Evolutionary conservation across 139 green algal genomes (phyloP), one percentile per base, ranked within the genome.

Genomic region (Microglena sp.): DNA sequence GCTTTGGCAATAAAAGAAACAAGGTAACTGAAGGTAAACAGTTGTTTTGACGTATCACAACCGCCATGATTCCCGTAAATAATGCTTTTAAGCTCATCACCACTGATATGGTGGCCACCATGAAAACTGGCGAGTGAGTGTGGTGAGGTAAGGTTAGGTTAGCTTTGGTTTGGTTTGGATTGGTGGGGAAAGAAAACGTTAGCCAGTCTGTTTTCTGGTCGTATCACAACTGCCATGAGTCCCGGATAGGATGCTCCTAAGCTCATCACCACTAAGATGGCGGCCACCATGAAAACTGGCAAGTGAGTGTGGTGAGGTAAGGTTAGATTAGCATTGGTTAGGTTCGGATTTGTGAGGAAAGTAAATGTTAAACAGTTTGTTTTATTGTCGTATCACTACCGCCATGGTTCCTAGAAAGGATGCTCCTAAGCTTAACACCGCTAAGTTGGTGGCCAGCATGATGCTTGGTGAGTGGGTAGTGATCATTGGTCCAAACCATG

Each of bases 351-450:
- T n/a, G n/a, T n/a, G n/a, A n/a, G n/a, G n/a, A n/a, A n/a, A n/a
- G n/a, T n/a, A n/a, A n/a, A n/a, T n/a, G n/a, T n/a, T n/a, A n/a
- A n/a, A n/a, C n/a, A n/a, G n/a, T n/a, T n/a, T n/a, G n/a, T n/a
- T n/a, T 4, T 88, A 96, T 77, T 89, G 96, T 68, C 85, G 95
- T 75, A 89, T 96, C 81, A 86, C 84, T 59, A 96, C 90, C 2
- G 90, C 90, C 1, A 75, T 76, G 65, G 79, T 83, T 62, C 75
- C 89, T 2, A 87, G 87, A 69, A 92, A 90, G 80, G 71, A 72
- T 30, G 90, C 90, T 1, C 90, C 90, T 2, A 62, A 84, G 73
- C 83, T 97, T 4, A 90, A 96, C 68, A 86, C 63, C 1, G 76
- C 77, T 35, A 81, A 92, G 53, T 86, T 90, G 73, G 77, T 95